Base-by-base conservation (phyloP, 192 early-diverging fungal genomes). In the Lobosporangium transversale region DNA sequence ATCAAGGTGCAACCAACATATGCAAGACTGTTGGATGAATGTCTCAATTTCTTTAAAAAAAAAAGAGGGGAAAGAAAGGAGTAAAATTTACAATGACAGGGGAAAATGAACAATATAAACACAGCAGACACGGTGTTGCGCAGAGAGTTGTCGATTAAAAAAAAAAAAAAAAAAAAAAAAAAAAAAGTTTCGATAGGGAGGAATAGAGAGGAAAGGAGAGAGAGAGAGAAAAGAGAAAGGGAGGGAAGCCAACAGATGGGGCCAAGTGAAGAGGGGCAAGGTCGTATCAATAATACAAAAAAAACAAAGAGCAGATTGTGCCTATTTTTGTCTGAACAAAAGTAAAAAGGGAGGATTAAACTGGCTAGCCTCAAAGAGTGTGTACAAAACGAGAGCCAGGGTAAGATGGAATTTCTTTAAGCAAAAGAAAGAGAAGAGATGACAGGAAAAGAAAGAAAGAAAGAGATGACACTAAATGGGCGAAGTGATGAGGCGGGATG, bases 61-160 rank as follows among this genome's bases (percentile, higher is more conserved):
- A 20, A 36, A 53, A 32, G 36, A 33, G 18, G 35, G 37, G 31
- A 54, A 63, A 20, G 50, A 53, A 49, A 63, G 5, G 37, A 44
- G 26, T 26, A 35, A 17, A 27, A 29, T 43, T 10, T 3, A 21
- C 23, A 20, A 30, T 3, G 42, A 11, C 31, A 30, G 23, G 42
- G 2, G 57, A 37, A 26, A 24, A 37, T n/a, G 23, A 37, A 11
- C 42, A 23, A 10, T 24, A 2, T 8, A 20, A 51, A 20, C 1
- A 18, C n/a, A n/a, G n/a, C n/a, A n/a, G n/a, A n/a, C n/a, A n/a
- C n/a, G n/a, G n/a, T n/a, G n/a, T n/a, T n/a, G n/a, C n/a, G n/a
- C n/a, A n/a, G n/a, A n/a, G n/a, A n/a, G n/a, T n/a, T n/a, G n/a
- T n/a, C n/a, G n/a, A n/a, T n/a, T n/a, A n/a, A n/a, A n/a, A n/a